These are phyloP conservation scores for Bipolaris oryzae DNA, from an alignment of 2,329 filamentous ascomycete genomes.

Conservation along the genomic window DNA sequence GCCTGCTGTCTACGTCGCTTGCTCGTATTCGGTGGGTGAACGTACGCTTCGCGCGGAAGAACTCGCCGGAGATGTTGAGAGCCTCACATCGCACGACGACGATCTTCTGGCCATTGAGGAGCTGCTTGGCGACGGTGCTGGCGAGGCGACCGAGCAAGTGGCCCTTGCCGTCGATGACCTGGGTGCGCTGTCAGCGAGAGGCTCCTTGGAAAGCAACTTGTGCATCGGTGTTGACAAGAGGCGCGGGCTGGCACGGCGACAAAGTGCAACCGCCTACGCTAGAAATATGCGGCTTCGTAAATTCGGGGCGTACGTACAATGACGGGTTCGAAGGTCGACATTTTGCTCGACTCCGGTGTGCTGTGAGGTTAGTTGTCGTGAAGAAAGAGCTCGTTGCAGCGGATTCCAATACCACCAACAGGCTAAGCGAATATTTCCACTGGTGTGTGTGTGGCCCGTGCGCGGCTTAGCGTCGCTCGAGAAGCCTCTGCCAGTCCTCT, in stretches of 20 bases:
- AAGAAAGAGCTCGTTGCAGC: conserved; percentile 20
- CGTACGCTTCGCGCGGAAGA: conserved; percentile 99
- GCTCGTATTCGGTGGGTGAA: conserved; percentile 50
- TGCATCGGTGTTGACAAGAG: conserved; percentile 10
- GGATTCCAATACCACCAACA: conserved; percentile 12
- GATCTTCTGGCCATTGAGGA: conserved; percentile 99
- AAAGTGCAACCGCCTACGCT: conserved; percentile 16
- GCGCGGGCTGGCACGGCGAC: conserved; percentile 16
- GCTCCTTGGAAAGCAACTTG: conserved; percentile 6
- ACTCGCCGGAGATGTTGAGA: conserved; percentile 99
- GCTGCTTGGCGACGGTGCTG: conserved; percentile 98
- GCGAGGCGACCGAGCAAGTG: conserved; percentile 99
- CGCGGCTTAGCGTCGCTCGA: conserved; percentile 11
- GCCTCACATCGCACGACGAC: conserved; percentile 98
- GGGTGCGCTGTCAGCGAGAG: conserved; percentile 39
- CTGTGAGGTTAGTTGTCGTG: conserved; percentile 42
- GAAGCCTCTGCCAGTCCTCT: not conserved
- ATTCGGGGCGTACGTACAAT: conserved; percentile 58
- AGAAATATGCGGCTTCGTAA: conserved; percentile 13
- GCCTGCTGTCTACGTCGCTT: conserved; percentile 22
- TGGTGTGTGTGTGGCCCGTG: conserved; percentile 15
- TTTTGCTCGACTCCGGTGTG: conserved; percentile 54
- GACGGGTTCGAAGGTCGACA: conserved; percentile 71
- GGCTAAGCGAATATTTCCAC: conserved; percentile 15
- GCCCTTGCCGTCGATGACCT: conserved; percentile 99